These are phyloP conservation scores for Fusarium chuoi DNA, from an alignment of 2,329 filamentous ascomycete species.

Conservation along the genomic window DNA sequence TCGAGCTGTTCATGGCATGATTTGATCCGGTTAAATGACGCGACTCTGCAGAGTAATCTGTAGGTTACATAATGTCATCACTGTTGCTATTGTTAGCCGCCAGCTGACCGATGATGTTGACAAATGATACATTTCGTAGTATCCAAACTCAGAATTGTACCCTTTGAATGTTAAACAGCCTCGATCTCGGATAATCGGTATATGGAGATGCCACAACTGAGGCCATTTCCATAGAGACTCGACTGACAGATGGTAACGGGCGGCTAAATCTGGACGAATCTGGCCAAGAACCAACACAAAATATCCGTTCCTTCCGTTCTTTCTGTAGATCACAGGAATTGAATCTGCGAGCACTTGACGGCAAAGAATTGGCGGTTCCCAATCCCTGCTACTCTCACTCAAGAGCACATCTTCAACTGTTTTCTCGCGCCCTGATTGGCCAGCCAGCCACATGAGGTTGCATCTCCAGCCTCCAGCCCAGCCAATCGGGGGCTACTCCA, in stretches of 20 bases:
- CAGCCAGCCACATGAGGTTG: conserved; percentile 11
- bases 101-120: neutral
- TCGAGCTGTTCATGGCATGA: neutral
- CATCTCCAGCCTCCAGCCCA: conserved; percentile 24
- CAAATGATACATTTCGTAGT: neutral
- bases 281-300: conserved; percentile 10
- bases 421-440: conserved; percentile 40
- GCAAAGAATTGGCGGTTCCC: conserved; percentile 6
- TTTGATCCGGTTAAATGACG: neutral
- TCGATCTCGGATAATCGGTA: conserved; percentile 6
- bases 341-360: conserved; percentile 29
- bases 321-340: conserved; percentile 13
- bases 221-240: conserved; percentile 28
- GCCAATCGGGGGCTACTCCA: conserved; percentile 43
- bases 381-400: conserved; percentile 23
- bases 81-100: neutral
- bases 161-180: neutral
- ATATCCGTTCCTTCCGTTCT: neutral
- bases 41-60: neutral
- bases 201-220: conserved; percentile 7
- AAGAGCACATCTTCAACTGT: conserved; percentile 32
- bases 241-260: conserved; percentile 23
- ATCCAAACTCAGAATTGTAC: neutral
- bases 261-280: conserved; percentile 32
- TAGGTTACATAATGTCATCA: neutral